Base-by-base conservation (phyloP, 345 rosid genomes). In the Salix caprea region DNA sequence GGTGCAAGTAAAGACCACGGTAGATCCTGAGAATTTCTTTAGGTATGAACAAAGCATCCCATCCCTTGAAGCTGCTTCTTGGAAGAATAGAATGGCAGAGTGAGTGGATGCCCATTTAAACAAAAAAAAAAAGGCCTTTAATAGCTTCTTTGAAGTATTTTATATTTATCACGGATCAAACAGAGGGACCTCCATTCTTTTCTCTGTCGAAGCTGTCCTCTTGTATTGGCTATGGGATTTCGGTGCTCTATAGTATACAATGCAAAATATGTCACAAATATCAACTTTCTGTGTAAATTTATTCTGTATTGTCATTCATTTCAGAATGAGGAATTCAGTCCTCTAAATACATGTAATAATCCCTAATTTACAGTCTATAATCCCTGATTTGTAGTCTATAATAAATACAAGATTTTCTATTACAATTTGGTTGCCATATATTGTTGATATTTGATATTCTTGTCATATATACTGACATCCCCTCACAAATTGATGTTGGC, bases 31-130 rank as follows among this genome's bases (percentile, higher is more conserved):
- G 28, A 77, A 71, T 42, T 65, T 73, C n/a, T 78, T 78, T 23
- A 78, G 56, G 28, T n/a, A 73, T 78, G 77, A 78, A 44, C 81
- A 78, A 61, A 78, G 81, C 30, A 73, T 78, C 69, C 81, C 77
- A 6, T 48, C 71, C 19, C 62, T 23, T 58, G 62, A 58, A 58
- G 62, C 28, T 10, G 5, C 62, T 58, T 58, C 62, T 58, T 58
- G 14, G 26, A 58, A 10, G 6, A 58, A 58, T 58, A 10, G 28
- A 23, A 58, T n/a, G 26, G 10, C 62, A 46, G 50, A 46, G 50
- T 10, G 26, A 58, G 62, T 4, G 9, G 62, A 24, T n/a, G 13
- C 62, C 61, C 61, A 56, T 56, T 56, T 21, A 56, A n/a, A 56
- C 9, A 56, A 21, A 4, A 21, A n/a, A 56, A 21, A 56, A 21